A percentile compares a stretch with the other conserved stretches of the same genome.
Evolutionary conservation across 148 eudicot genomes (phyloP).

Genomic region (Silene uniflora): DNA sequence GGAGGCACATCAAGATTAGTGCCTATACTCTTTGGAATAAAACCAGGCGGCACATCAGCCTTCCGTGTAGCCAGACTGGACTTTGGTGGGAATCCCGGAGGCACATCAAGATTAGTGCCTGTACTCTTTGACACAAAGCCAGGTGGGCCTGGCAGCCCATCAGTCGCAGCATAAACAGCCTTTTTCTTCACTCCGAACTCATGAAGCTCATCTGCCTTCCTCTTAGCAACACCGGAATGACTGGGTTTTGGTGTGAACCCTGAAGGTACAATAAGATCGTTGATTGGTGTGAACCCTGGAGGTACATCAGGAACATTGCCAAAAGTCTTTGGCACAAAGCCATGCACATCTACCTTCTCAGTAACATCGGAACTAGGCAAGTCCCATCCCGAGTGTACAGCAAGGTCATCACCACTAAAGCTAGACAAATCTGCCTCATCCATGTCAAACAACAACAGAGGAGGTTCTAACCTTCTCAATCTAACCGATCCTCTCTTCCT

Average conservation of each 20-base stretch:
- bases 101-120: too few species aligned
- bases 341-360: not conserved
- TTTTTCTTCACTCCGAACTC: not conserved
- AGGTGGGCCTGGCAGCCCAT: constrained; percentile 7
- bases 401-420: not conserved
- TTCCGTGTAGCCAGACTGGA: too few species aligned
- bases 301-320: not conserved
- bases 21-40: not conserved
- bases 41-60: constrained; percentile 2
- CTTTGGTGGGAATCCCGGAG: too few species aligned
- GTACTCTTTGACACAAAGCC: constrained; percentile 6
- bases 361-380: not conserved
- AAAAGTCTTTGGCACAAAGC: too few species aligned
- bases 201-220: constrained; percentile 16
- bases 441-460: not conserved
- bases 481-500: constrained; percentile 15
- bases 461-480: not conserved
- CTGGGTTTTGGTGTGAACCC: not conserved
- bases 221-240: not conserved
- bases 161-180: not conserved
- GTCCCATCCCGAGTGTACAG: constrained; percentile 11
- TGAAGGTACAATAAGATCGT: not conserved
- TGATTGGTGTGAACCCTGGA: constrained; percentile 8
- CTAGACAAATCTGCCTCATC: not conserved
- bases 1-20: constrained; percentile 12